Conservation (phyloP, 495 filamentous ascomycete species). For the Neurospora sp. region DNA sequence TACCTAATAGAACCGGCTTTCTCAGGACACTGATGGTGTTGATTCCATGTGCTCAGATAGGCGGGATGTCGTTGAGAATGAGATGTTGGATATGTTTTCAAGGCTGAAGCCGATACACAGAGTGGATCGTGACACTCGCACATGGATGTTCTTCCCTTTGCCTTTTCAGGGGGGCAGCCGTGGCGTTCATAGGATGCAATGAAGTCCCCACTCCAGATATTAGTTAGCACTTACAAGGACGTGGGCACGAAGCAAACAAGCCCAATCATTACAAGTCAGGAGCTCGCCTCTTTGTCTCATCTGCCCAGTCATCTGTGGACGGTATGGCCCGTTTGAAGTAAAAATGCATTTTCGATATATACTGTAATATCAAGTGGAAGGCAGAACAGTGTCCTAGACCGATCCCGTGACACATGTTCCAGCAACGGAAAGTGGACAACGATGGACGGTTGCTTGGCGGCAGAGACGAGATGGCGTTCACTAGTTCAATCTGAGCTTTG, state of each 20-base stretch:
- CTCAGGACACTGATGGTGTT: neutral
- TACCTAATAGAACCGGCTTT: neutral
- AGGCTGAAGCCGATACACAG: neutral
- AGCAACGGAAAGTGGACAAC: neutral
- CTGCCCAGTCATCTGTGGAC: neutral
- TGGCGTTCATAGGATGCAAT: neutral
- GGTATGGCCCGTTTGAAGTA: neutral
- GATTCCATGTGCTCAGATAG: neutral
- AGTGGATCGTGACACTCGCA: neutral
- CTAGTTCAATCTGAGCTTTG: neutral
- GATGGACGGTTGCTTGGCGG: neutral
- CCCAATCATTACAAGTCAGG: neutral
- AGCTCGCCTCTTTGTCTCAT: neutral
- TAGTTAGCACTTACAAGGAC: neutral
- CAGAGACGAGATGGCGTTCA: neutral
- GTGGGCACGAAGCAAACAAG: neutral
- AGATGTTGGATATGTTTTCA: neutral
- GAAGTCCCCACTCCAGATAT: neutral
- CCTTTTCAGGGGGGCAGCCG: neutral
- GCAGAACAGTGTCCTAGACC: neutral
- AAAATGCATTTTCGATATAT: neutral
- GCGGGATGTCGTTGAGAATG: neutral
- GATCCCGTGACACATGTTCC: neutral
- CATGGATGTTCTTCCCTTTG: neutral
- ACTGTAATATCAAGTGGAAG: neutral